These are phyloP conservation scores for Neurospora sp. DNA, from an alignment of 495 filamentous ascomycete species.

Conservation along the genomic window DNA sequence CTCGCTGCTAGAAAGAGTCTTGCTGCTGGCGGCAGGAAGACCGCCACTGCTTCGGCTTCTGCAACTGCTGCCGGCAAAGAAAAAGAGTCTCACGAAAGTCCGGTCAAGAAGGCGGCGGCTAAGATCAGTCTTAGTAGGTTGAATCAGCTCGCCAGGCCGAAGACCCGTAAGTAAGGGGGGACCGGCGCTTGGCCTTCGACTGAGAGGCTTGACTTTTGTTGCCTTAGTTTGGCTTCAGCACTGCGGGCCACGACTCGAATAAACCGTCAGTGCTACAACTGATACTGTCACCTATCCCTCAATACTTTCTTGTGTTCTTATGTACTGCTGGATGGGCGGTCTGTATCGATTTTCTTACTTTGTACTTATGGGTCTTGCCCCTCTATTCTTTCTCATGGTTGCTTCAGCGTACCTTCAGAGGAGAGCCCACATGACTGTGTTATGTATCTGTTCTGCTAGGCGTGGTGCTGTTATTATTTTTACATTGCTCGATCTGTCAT, in stretches of 20 bases:
- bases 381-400: neutral
- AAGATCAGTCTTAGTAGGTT: constrained; percentile 38
- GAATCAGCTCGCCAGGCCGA: constrained; percentile 44
- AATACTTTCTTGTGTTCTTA: neutral
- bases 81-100: constrained; percentile 10
- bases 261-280: neutral
- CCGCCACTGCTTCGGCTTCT: neutral
- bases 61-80: neutral
- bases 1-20: neutral
- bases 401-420: neutral
- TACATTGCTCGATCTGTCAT: neutral
- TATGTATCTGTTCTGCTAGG: neutral
- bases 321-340: neutral
- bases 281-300: neutral
- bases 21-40: neutral
- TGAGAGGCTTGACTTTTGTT: neutral
- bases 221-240: neutral
- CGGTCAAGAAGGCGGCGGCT: constrained; percentile 37
- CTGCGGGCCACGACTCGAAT: neutral
- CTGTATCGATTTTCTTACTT: neutral
- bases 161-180: constrained; percentile 31
- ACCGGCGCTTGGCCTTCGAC: neutral
- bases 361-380: neutral
- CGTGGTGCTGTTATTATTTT: neutral
- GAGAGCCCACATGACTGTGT: neutral